A percentile compares a stretch with the other conserved stretches of the same genome.
Conservation (phyloP, 179 eudicot species). For the Silene coronaria region DNA sequence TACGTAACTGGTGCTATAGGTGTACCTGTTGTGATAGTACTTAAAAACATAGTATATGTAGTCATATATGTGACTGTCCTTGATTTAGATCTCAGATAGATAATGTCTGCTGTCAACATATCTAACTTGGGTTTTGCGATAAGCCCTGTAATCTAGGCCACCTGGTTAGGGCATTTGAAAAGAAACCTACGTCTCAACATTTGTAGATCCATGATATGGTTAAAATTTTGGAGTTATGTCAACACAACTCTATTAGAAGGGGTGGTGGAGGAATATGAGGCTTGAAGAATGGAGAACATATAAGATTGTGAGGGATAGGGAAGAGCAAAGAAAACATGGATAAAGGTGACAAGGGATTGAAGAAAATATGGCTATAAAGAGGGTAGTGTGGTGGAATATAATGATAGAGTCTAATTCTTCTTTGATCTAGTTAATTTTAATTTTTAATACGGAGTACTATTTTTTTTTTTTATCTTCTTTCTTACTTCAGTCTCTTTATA, state of each 20-base stretch:
- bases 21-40: slow-evolving; percentile 4
- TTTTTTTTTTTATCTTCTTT: neutral
- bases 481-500: neutral
- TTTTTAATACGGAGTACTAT: neutral
- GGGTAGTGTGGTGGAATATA: neutral
- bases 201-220: neutral
- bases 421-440: neutral
- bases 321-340: neutral
- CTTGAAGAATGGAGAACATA: neutral
- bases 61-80: neutral
- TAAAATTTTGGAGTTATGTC: neutral
- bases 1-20: neutral
- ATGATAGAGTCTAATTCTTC: neutral
- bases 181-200: neutral
- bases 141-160: neutral
- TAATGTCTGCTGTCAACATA: neutral
- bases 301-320: neutral
- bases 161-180: neutral
- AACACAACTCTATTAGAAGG: neutral
- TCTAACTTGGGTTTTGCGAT: neutral
- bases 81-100: slow-evolving; percentile 1
- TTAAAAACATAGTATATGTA: neutral
- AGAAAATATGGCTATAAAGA: neutral
- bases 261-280: neutral
- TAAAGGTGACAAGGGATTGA: neutral